Evolutionary conservation across 345 rosid species (phyloP).

Genomic region (Iberis pinnata): DNA sequence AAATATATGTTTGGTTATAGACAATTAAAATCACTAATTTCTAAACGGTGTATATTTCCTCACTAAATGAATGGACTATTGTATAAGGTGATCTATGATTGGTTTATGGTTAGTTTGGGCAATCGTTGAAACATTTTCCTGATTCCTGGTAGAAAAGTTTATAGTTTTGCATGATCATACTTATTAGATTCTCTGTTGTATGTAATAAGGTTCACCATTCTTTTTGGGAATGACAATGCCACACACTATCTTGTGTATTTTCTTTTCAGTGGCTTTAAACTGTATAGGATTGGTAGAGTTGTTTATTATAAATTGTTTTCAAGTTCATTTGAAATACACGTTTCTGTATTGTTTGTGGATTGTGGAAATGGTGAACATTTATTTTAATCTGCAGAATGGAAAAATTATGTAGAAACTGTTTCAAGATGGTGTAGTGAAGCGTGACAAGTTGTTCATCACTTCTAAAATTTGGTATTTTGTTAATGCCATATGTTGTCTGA

Average conservation of each 20-base stretch:
- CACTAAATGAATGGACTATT: too few relatives aligned
- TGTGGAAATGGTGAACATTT: neutral
- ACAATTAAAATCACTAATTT: too few relatives aligned
- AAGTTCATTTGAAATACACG: neutral
- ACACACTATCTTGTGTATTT: constrained; percentile 2
- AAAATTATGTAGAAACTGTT: constrained; percentile 50
- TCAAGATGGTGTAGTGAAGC: constrained; percentile 65
- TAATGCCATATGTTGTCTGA: constrained; percentile 2
- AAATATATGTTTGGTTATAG: too few relatives aligned
- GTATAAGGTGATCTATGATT: too few relatives aligned
- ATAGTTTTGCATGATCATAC: constrained; percentile 1
- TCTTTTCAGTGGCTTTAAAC: neutral
- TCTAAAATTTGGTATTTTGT: constrained; percentile 60
- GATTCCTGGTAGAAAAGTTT: neutral
- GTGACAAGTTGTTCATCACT: constrained; percentile 59
- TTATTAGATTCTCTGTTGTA: neutral
- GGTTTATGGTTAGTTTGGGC: too few relatives aligned
- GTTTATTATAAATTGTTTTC: neutral
- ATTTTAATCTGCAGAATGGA: constrained; percentile 54
- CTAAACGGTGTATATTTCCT: too few relatives aligned
- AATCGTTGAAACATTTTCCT: too few relatives aligned
- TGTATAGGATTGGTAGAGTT: too few relatives aligned
- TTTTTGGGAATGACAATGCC: neutral
- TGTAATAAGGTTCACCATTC: neutral
- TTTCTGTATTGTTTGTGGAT: neutral